Percentiles rank a stretch among this genome's conserved stretches.
Evolutionary conservation across 1,284 basidiomycete species (phyloP).

Genomic region (Leccinum holopus): DNA sequence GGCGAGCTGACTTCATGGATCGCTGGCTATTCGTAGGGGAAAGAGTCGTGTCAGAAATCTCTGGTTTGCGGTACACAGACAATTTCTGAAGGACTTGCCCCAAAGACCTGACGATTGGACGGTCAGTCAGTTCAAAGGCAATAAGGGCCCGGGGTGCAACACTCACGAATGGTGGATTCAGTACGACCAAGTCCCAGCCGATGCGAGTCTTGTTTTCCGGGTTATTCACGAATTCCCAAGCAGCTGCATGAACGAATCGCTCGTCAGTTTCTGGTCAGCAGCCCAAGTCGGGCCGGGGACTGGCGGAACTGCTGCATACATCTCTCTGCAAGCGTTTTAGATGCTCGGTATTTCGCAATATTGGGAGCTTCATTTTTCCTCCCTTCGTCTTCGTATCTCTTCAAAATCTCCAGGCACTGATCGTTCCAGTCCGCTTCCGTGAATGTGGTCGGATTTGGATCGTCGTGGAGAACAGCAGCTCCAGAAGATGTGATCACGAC

Average conservation of each 20-base stretch:
- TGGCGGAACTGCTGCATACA: neutral
- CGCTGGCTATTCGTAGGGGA: neutral
- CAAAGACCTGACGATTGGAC: neutral
- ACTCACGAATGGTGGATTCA: neutral
- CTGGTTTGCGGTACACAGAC: neutral
- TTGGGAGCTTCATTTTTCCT: neutral
- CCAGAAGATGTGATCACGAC: neutral
- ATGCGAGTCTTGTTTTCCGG: neutral
- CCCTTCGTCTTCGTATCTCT: neutral
- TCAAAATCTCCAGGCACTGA: neutral
- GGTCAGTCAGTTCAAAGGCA: neutral
- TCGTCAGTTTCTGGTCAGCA: neutral
- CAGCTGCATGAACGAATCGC: neutral
- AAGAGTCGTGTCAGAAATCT: neutral
- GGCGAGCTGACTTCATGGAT: neutral
- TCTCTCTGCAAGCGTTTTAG: neutral
- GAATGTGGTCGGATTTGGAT: neutral
- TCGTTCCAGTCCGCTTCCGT: neutral
- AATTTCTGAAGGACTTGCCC: neutral
- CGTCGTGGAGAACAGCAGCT: neutral
- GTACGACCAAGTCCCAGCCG: neutral
- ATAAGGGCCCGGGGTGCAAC: neutral
- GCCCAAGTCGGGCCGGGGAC: neutral
- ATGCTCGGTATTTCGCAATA: neutral
- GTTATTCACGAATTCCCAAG: neutral